A percentile compares a stretch with the other conserved stretches of the same genome.
Conservation (phyloP, 1,284 basidiomycete species). For the Vanrija sp. region DNA sequence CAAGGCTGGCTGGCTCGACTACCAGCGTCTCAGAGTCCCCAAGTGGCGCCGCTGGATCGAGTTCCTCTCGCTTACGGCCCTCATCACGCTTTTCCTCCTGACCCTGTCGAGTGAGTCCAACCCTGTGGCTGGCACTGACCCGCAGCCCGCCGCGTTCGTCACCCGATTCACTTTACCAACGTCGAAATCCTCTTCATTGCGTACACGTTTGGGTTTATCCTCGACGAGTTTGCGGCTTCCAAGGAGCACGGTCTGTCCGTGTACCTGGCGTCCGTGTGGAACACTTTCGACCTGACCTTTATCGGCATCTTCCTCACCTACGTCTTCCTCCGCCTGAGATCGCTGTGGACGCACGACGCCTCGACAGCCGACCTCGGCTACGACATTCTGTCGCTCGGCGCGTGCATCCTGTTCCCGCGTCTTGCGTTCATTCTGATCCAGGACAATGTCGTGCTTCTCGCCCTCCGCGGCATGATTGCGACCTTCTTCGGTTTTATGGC, state of each 20-base stretch:
- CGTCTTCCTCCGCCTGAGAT: slow-evolving; percentile 62
- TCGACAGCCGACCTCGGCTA: slow-evolving; percentile 66
- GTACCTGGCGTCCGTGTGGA: slow-evolving; percentile 81
- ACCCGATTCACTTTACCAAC: slow-evolving; percentile 54
- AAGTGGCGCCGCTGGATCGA: slow-evolving; percentile 74
- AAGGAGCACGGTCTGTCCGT: slow-evolving; percentile 79
- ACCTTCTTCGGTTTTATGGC: slow-evolving; percentile 81
- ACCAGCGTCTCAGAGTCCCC: slow-evolving; percentile 71
- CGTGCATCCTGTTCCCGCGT: slow-evolving; percentile 80
- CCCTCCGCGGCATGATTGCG: slow-evolving; percentile 59
- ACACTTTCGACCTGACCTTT: slow-evolving; percentile 76
- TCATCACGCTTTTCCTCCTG: slow-evolving; percentile 64
- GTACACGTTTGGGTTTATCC: slow-evolving; percentile 67
- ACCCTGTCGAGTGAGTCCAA: slow-evolving; percentile 57
- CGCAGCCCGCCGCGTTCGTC: slow-evolving; percentile 53
- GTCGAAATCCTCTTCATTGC: slow-evolving; percentile 69
- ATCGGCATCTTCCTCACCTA: slow-evolving; percentile 68
- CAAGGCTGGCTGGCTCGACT: slow-evolving; percentile 72
- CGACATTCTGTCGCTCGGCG: slow-evolving; percentile 76
- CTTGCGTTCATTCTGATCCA: slow-evolving; percentile 80
- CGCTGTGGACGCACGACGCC: slow-evolving; percentile 57
- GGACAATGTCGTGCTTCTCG: slow-evolving; percentile 73
- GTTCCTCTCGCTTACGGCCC: slow-evolving; percentile 63
- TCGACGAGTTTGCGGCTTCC: slow-evolving; percentile 56
- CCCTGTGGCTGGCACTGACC: background rate